Base-by-base conservation (phyloP, 192 early-diverging fungal species). In the Martensiomyces pterosporus region DNA sequence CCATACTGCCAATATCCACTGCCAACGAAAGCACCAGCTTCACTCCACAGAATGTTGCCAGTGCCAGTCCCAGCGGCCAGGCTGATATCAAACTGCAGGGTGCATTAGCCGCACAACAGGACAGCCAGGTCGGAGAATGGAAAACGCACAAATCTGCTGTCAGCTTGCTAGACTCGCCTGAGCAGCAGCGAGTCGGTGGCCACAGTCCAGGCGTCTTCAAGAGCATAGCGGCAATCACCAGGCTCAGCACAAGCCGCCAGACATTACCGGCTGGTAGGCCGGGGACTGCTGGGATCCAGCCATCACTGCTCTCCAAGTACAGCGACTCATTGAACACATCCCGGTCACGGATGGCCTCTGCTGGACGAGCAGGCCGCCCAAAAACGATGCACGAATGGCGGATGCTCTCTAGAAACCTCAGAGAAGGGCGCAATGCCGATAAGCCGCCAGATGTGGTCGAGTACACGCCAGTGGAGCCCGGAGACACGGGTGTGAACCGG, bases 241-340 rank as follows among this genome's bases (percentile, higher is more conserved):
- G 9, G 14, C 43, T 32, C 4, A 8, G 26, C 15, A 1, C 24
- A 8, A 15, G 26, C 6, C 43, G 39, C 2, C 21, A 45, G 25
- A 44, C 17, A 29, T 33, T 7, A 22, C 43, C 10, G 13, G 3
- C 15, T 2, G 45, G 23, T 10, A 34, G 36, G 29, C 45, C 29
- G 2, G 29, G 24, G 45, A 9, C 45, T 10, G 29, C 18, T 23
- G 61, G 61, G 3, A 43, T 72, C 13, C 61, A 72, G 16, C 37
- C 47, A 9, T 17, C 41, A 36, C 47, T 73, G 24, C 39, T 60
- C 21, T 19, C 52, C 32, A 65, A 65, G 39, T 73, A 65, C 49
- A 73, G 69, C 57, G 57, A 65, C 25, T 72, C 68, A 16, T 42
- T 73, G 12, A 57, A 49, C 26, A 34, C 54, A 1, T 73, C 69